phyloP scores from a whole-genome alignment of 2,329 filamentous ascomycete species.

The Colletotrichum liaoningense region DNA sequence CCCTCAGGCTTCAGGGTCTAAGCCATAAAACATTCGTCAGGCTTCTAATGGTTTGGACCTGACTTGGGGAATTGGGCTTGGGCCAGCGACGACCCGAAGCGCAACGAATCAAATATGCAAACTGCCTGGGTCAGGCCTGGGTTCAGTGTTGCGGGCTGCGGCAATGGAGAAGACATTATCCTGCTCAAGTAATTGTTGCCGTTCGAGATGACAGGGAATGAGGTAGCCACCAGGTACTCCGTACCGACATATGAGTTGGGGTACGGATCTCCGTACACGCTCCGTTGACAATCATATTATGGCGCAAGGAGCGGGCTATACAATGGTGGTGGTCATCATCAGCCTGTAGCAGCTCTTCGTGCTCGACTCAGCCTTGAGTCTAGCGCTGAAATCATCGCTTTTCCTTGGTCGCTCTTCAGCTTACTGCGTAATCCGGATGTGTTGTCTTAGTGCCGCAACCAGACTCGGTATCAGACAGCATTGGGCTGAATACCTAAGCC shows the following conservation, averaged over 20 bases:
- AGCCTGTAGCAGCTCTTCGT: constrained; percentile 16
- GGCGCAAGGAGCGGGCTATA: constrained; percentile 17
- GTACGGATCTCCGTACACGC: no score
- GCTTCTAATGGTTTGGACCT: constrained; percentile 24
- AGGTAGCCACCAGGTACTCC: no score
- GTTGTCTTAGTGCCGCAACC: constrained; percentile 18
- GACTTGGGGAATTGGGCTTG: constrained; percentile 19
- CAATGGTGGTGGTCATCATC: constrained; percentile 15
- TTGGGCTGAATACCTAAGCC: neutral
- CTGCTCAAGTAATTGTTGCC: neutral
- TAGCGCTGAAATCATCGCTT: constrained; percentile 16
- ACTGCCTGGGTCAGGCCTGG: constrained; percentile 1
- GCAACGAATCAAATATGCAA: neutral
- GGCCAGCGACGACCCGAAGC: constrained; percentile 2
- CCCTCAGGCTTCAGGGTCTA: constrained; percentile 31
- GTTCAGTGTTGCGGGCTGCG: constrained; percentile 5
- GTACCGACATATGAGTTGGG: no score
- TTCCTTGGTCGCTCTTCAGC: constrained; percentile 12
- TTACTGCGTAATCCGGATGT: neutral
- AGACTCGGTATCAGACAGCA: neutral
- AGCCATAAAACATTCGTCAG: constrained; percentile 37
- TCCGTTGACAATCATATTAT: neutral
- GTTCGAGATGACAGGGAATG: neutral
- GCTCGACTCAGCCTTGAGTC: constrained; percentile 14
- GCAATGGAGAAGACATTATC: neutral